Percentiles rank a stretch among this genome's conserved stretches.
These are phyloP conservation scores for Amanita muscaria DNA, from an alignment of 768 basidiomycete genomes.

Conservation along the genomic window DNA sequence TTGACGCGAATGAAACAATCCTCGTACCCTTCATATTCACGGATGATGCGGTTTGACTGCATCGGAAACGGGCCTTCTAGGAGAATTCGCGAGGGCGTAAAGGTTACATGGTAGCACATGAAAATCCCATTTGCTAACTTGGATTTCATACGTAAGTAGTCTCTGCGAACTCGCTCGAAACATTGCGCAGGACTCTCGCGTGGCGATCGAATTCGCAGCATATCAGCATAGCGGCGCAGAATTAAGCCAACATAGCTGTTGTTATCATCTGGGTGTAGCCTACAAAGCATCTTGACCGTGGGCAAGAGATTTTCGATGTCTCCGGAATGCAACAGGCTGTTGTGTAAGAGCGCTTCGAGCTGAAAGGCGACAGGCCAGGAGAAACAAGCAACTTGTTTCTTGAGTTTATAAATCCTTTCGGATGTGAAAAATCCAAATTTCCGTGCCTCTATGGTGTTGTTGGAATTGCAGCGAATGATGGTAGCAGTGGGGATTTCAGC, in stretches of 20 bases:
- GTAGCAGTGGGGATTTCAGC: constrained; percentile 33
- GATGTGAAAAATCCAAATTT: constrained; percentile 41
- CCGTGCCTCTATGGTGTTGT: constrained; percentile 39
- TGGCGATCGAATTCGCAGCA: constrained; percentile 32
- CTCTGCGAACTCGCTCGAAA: constrained; percentile 26
- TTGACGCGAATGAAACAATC: constrained; percentile 76
- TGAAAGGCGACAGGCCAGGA: constrained; percentile 72
- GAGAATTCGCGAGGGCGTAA: constrained; percentile 66
- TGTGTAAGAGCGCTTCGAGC: constrained; percentile 59
- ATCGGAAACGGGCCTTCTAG: constrained; percentile 70
- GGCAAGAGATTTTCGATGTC: constrained; percentile 43
- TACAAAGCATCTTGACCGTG: constrained; percentile 33
- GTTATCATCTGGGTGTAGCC: constrained; percentile 16
- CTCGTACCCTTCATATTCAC: constrained; percentile 49
- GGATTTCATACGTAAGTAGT: constrained; percentile 18
- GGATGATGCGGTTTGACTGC: constrained; percentile 77
- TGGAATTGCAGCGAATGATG: constrained; percentile 24
- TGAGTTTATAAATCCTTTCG: constrained; percentile 37
- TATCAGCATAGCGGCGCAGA: constrained; percentile 46
- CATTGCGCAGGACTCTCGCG: constrained; percentile 34
- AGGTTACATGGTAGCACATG: constrained; percentile 65
- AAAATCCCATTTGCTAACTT: constrained; percentile 34
- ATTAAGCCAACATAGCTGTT: constrained; percentile 32
- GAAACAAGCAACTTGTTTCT: constrained; percentile 34
- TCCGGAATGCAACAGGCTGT: constrained; percentile 49